These are phyloP conservation scores for Suhomyces bolitotheri DNA, from an alignment of 1,139 yeast species.

Conservation along the genomic window DNA sequence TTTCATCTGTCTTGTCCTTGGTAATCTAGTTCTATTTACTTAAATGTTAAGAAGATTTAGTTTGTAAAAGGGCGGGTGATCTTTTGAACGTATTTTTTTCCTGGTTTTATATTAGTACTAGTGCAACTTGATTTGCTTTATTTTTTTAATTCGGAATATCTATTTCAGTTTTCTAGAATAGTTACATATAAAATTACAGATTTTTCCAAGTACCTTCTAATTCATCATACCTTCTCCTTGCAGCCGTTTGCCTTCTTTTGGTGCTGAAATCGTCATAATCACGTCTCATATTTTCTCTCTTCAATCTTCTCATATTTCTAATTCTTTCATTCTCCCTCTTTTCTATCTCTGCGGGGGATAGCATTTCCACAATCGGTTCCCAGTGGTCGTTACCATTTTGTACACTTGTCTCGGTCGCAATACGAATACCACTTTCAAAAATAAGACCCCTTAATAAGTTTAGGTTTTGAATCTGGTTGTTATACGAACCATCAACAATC, in stretches of 20 bases:
- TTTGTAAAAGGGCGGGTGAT: too few species aligned
- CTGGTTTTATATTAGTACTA: too few species aligned
- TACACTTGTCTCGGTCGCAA: constrained; percentile 46
- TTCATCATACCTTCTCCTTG: constrained; percentile 59
- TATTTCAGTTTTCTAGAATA: too few species aligned
- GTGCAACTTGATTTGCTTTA: too few species aligned
- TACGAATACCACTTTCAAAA: constrained; percentile 47
- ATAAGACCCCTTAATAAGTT: constrained; percentile 47
- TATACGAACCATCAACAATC: constrained; percentile 74
- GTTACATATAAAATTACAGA: too few species aligned
- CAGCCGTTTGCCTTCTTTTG: constrained; percentile 32
- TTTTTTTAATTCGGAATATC: too few species aligned
- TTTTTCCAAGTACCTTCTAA: constrained; percentile 42
- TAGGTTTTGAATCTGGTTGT: constrained; percentile 46
- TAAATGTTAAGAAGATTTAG: too few species aligned
- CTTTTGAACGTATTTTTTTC: too few species aligned
- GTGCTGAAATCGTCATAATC: constrained; percentile 43
- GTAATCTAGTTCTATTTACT: too few species aligned
- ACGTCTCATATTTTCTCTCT: constrained; percentile 81
- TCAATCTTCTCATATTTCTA: constrained; percentile 83
- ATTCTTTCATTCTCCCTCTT: constrained; percentile 94
- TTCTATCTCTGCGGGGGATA: constrained; percentile 92
- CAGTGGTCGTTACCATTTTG: constrained; percentile 65
- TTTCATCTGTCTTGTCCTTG: too few species aligned
- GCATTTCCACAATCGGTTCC: constrained; percentile 84